phyloP scores from a whole-genome alignment of 352 stramenopile genomes.

The Phytophthora fragariae region DNA sequence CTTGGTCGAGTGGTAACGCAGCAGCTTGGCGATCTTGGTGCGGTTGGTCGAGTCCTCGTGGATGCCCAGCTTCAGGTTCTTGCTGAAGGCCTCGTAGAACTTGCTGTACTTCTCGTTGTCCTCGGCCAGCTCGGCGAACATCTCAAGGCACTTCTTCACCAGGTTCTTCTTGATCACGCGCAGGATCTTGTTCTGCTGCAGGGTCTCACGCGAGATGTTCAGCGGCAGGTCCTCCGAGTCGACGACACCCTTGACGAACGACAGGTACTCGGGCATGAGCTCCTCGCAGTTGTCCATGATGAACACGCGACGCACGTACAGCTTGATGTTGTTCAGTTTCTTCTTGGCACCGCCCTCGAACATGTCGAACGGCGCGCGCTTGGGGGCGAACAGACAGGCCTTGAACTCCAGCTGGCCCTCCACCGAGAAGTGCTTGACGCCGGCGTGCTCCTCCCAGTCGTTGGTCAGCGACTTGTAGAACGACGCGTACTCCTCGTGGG shows the following conservation, averaged over 20 bases:
- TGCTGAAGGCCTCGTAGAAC: slow-evolving; percentile 99
- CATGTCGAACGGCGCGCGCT: slow-evolving; percentile 99
- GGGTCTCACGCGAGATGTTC: slow-evolving; percentile 99
- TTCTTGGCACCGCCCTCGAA: slow-evolving; percentile 99
- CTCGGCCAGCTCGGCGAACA: slow-evolving; percentile 99
- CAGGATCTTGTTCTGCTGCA: slow-evolving; percentile 99
- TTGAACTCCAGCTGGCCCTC: slow-evolving; percentile 99
- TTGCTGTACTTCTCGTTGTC: slow-evolving; percentile 98
- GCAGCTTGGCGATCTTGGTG: slow-evolving; percentile 99
- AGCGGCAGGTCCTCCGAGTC: slow-evolving; percentile 99
- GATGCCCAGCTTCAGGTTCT: slow-evolving; percentile 99
- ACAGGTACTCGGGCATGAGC: slow-evolving; percentile 99
- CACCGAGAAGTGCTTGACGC: slow-evolving; percentile 99
- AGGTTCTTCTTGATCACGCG: slow-evolving; percentile 99
- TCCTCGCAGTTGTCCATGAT: slow-evolving; percentile 99
- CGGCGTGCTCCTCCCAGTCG: slow-evolving; percentile 98
- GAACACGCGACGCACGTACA: slow-evolving; percentile 99
- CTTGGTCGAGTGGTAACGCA: slow-evolving; percentile 99
- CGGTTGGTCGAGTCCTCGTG: slow-evolving; percentile 99
- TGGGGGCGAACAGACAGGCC: slow-evolving; percentile 98
- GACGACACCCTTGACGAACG: slow-evolving; percentile 99
- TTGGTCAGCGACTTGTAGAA: slow-evolving; percentile 99
- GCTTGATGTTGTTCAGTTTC: slow-evolving; percentile 99
- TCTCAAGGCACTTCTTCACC: slow-evolving; percentile 99
- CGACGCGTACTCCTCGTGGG: slow-evolving; percentile 98